A percentile compares a stretch with the other conserved stretches of the same genome.
phyloP scores from a whole-genome alignment of 108 stramenopile genomes.

The Schizochytrium sp. region DNA sequence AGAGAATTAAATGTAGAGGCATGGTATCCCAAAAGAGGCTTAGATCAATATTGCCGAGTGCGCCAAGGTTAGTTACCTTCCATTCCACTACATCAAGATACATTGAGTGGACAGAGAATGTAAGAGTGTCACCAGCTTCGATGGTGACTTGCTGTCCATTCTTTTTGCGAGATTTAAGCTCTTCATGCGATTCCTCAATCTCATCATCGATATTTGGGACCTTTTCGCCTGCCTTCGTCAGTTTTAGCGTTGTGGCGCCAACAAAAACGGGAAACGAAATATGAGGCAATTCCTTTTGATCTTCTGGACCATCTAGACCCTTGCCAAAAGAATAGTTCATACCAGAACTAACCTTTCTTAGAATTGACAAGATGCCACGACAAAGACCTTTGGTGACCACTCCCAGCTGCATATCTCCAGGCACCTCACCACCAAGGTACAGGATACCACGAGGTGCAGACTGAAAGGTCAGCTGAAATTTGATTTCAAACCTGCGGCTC shows the following conservation, averaged over 20 bases:
- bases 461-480: not conserved
- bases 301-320: not conserved
- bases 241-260: not conserved
- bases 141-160: not conserved
- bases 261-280: slow-evolving; percentile 27
- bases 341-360: slow-evolving; percentile 6
- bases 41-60: slow-evolving; percentile 30
- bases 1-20: slow-evolving; percentile 24
- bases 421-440: slow-evolving; percentile 15
- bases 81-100: slow-evolving; percentile 8
- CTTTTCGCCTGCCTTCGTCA: slow-evolving; percentile 54
- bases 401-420: slow-evolving; percentile 39
- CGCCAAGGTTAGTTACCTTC: slow-evolving; percentile 51
- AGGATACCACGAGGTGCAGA: not conserved
- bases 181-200: not conserved
- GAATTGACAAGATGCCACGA: slow-evolving; percentile 34
- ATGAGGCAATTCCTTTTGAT: slow-evolving; percentile 24
- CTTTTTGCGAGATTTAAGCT: slow-evolving; percentile 18
- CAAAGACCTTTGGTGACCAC: slow-evolving; percentile 47
- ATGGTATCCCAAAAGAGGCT: slow-evolving; percentile 52
- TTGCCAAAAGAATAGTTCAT: slow-evolving; percentile 35
- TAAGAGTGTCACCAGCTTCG: slow-evolving; percentile 44
- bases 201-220: not conserved
- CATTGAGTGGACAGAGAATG: slow-evolving; percentile 50
- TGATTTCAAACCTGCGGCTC: slow-evolving; percentile 20